A percentile compares a stretch with the other conserved stretches of the same genome.
Evolutionary conservation across 106 monocot genomes (phyloP).

Genomic region (Dendrobium nobile): DNA sequence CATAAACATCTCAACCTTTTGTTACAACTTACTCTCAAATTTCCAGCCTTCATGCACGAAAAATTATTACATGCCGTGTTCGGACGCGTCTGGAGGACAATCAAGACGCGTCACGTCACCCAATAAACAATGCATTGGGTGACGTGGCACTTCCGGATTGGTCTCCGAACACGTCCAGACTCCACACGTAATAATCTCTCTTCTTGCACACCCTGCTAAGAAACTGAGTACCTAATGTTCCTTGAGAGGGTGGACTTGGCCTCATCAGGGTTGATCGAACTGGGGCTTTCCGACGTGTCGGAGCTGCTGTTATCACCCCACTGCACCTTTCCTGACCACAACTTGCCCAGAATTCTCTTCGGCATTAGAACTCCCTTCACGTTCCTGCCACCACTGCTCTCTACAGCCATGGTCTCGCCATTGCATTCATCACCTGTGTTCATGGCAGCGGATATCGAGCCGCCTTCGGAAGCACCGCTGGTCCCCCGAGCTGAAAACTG

Average conservation of each 20-base stretch:
- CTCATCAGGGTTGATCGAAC: constrained; percentile 37
- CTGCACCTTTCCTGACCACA: constrained; percentile 45
- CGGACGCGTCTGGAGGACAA: too few relatives aligned
- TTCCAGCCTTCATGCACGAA: too few relatives aligned
- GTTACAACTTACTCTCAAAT: too few relatives aligned
- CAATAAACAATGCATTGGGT: too few relatives aligned
- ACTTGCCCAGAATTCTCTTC: constrained; percentile 53
- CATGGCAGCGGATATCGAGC: constrained; percentile 6
- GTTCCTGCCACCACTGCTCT: constrained; percentile 9
- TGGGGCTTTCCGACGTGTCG: constrained; percentile 39
- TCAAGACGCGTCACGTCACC: too few relatives aligned
- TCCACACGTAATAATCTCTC: too few relatives aligned
- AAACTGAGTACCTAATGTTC: constrained; percentile 26
- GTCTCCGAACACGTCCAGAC: too few relatives aligned
- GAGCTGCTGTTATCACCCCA: constrained; percentile 45
- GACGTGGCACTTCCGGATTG: too few relatives aligned
- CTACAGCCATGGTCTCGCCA: neutral
- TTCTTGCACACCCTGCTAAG: neutral
- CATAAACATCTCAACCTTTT: too few relatives aligned
- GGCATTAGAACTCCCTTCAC: constrained; percentile 33
- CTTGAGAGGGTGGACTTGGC: constrained; percentile 45
- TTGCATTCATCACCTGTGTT: constrained; percentile 12
- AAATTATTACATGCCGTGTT: too few relatives aligned
- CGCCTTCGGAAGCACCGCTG: constrained; percentile 13
- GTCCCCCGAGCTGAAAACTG: constrained; percentile 1